These are phyloP conservation scores for Botrytis sinoallii DNA, from an alignment of 2,329 filamentous ascomycete species.

Conservation along the genomic window DNA sequence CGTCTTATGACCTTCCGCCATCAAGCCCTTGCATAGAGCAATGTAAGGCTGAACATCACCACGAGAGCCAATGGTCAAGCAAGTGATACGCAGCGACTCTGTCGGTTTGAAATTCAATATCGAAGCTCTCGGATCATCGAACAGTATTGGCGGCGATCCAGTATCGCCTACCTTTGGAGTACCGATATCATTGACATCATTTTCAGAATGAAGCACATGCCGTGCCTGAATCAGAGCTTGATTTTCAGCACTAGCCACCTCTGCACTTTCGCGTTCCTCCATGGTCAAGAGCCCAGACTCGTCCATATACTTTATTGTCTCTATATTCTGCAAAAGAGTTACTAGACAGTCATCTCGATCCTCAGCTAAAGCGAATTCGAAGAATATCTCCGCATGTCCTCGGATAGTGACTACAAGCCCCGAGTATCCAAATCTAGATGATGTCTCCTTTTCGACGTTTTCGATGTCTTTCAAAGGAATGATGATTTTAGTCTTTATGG, in stretches of 20 bases:
- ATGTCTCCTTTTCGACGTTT: conserved; percentile 91
- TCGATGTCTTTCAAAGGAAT: conserved; percentile 88
- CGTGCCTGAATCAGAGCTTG: conserved; percentile 76
- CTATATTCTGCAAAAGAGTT: conserved; percentile 73
- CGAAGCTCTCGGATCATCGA: conserved; percentile 85
- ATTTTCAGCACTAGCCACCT: conserved; percentile 76
- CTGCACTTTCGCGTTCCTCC: conserved; percentile 67
- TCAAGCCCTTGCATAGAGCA: conserved; percentile 83
- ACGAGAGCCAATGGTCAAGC: conserved; percentile 90
- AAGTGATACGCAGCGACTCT: conserved; percentile 78
- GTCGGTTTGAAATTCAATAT: conserved; percentile 88
- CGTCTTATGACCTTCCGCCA: conserved; percentile 81
- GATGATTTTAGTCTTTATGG: conserved; percentile 88
- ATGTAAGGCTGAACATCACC: conserved; percentile 98
- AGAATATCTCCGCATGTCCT: conserved; percentile 93
- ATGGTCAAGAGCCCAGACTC: conserved; percentile 66
- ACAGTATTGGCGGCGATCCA: conserved; percentile 72
- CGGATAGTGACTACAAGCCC: conserved; percentile 90
- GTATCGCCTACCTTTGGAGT: conserved; percentile 48
- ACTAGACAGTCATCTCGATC: conserved; percentile 85
- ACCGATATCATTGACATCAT: conserved; percentile 50
- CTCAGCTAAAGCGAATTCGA: conserved; percentile 79
- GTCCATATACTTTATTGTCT: conserved; percentile 66
- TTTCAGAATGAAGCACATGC: conserved; percentile 49
- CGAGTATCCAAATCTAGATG: conserved; percentile 86